Conservation (phyloP, 2,329 filamentous ascomycete genomes). For the Xylariales sp. region DNA sequence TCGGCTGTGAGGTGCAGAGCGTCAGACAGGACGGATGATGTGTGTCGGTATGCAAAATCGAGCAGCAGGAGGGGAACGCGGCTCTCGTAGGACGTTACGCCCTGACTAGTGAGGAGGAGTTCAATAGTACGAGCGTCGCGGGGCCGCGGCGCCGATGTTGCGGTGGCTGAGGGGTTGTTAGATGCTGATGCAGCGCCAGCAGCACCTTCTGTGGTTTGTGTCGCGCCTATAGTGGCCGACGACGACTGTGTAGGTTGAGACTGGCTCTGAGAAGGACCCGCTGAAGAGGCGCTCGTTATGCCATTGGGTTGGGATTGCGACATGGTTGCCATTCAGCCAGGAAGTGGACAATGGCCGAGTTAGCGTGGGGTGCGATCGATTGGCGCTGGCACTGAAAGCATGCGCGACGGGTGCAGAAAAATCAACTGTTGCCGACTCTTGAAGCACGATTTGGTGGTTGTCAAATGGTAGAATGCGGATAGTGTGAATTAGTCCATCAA, state of each 20-base stretch:
- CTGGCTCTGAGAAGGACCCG: constrained; percentile 21
- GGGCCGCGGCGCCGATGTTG: constrained; percentile 51
- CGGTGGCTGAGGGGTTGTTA: constrained; percentile 21
- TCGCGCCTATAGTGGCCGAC: constrained; percentile 28
- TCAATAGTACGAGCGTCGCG: constrained; percentile 78
- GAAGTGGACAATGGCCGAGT: too few relatives aligned
- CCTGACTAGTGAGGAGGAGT: constrained; percentile 72
- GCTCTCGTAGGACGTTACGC: constrained; percentile 75
- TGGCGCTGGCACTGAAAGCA: neutral
- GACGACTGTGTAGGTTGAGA: constrained; percentile 19
- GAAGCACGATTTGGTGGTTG: too few relatives aligned
- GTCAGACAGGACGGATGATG: constrained; percentile 65
- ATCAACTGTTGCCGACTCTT: too few relatives aligned
- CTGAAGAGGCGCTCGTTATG: constrained; percentile 32
- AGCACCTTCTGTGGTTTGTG: constrained; percentile 12
- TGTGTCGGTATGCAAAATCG: constrained; percentile 84
- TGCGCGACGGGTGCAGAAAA: neutral
- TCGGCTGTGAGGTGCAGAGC: constrained; percentile 65
- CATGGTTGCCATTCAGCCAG: constrained; percentile 5
- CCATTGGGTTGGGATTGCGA: constrained; percentile 50
- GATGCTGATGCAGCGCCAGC: constrained; percentile 14
- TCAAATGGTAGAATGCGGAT: too few relatives aligned
- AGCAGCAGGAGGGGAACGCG: constrained; percentile 79
- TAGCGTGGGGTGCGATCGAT: neutral
- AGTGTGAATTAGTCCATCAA: too few relatives aligned